A percentile compares a stretch with the other conserved stretches of the same genome.
Conservation (phyloP, 176 grass and related monocot genomes). For the Urochloa ruziziensis region DNA sequence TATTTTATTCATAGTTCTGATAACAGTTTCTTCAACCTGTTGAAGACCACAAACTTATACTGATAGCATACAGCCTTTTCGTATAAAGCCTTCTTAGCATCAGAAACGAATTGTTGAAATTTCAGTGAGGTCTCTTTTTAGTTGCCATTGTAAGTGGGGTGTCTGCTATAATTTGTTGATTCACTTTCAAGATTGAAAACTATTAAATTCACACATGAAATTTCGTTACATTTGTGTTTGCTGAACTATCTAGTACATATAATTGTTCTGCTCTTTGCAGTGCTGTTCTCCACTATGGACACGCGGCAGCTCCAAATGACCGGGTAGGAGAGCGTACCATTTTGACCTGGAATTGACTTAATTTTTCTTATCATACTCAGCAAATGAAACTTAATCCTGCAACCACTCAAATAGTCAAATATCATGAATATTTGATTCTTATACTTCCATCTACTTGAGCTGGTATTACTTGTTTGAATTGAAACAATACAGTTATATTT, state of each 20-base stretch:
- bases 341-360: slow-evolving; percentile 14
- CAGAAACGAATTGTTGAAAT: background rate
- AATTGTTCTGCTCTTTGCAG: slow-evolving; percentile 55
- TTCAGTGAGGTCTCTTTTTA: background rate
- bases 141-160: background rate
- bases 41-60: background rate
- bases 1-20: background rate
- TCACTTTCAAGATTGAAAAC: background rate
- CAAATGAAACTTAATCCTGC: slow-evolving; percentile 7
- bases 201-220: background rate
- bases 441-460: slow-evolving; percentile 5
- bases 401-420: background rate
- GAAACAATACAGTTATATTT: slow-evolving; percentile 8
- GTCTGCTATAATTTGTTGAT: background rate
- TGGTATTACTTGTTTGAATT: slow-evolving; percentile 7
- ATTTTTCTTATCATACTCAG: slow-evolving; percentile 9
- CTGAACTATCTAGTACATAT: slow-evolving; percentile 26
- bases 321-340: slow-evolving; percentile 65
- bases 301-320: slow-evolving; percentile 93
- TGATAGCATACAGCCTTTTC: background rate
- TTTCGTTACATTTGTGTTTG: slow-evolving; percentile 10
- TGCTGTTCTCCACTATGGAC: slow-evolving; percentile 97
- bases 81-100: background rate
- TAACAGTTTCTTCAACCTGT: background rate
- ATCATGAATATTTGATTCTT: background rate